Conservation (phyloP, 2,329 filamentous ascomycete genomes). For the Daldinia sp. region DNA sequence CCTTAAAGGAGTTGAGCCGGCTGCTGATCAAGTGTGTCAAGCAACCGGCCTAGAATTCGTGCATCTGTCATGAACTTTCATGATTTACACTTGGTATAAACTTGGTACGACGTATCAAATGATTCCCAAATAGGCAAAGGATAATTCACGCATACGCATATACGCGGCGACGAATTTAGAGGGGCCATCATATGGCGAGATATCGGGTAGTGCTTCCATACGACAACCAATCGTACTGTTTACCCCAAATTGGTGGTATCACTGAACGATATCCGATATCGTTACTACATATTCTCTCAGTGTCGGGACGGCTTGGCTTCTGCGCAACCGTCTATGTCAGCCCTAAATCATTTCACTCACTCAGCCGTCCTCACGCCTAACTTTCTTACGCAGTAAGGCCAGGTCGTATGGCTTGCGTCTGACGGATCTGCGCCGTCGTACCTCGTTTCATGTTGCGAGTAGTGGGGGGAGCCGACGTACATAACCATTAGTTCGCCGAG, state of each 20-base stretch:
- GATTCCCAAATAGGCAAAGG: constrained; percentile 19
- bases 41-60: constrained; percentile 11
- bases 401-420: constrained; percentile 30
- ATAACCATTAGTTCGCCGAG: not conserved
- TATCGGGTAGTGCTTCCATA: not conserved
- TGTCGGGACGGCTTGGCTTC: constrained; percentile 5
- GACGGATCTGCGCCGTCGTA: constrained; percentile 35
- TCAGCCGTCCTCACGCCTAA: constrained; percentile 27
- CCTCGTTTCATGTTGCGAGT: constrained; percentile 27
- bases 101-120: constrained; percentile 15
- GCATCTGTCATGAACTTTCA: constrained; percentile 27
- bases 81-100: constrained; percentile 10
- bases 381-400: constrained; percentile 29
- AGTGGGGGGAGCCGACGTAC: not conserved
- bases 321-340: constrained; percentile 34
- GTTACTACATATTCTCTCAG: constrained; percentile 1
- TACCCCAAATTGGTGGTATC: constrained; percentile 8
- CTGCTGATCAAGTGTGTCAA: constrained; percentile 31
- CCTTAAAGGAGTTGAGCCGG: constrained; percentile 16
- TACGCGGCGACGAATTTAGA: constrained; percentile 20
- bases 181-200: not conserved
- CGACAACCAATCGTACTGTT: not conserved
- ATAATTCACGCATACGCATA: constrained; percentile 1
- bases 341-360: constrained; percentile 35
- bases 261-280: constrained; percentile 5